Base-by-base conservation (phyloP, 495 filamentous ascomycete genomes). In the Trichoderma erinaceum region DNA sequence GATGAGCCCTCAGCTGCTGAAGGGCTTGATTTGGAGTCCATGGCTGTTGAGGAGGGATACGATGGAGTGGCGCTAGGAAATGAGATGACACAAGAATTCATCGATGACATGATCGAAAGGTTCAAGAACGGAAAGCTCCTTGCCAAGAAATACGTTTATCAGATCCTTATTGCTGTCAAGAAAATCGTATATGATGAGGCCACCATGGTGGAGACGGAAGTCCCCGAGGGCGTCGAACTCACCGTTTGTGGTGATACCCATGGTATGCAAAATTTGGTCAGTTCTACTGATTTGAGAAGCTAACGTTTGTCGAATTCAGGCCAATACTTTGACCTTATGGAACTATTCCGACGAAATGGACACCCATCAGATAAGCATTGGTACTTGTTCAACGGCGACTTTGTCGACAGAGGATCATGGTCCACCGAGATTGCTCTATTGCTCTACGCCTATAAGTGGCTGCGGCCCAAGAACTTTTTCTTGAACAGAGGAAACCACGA, bases 301-400 rank as follows among this genome's bases (percentile, higher is more conserved):
- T 25, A 64, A 58, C 64, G 77, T 63, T 70, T 52, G 52, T 46
- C 56, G 1, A 6, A 27, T 35, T 68, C 64, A 94, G 91, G 92
- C n/a, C 95, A 99, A 87, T 99, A 90, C 80, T 99, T 93, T 73
- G 95, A 99, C 77, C 82, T 99, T 21, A 86, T 99, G 79, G 91
- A 99, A 73, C 90, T 99, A 70, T 99, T 99, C 86, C 83, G 91
- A 71, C 85, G 95, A 50, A 96, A 96, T 73, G 96, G 96, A 25
- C 85, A 83, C 68, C 95, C 95, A 0, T 85, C 85, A 18, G 90
- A 92, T 70, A 90, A 89, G 69, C 92, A 98, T 71, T 87, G 86
- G 73, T 99, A 97, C 74, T 87, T 99, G 64, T 99, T 99, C 85
- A 99, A 99, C 78, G 95, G 95, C 71, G 95, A 99, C 78, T 99